Conservation (phyloP, 1,139 yeast species). For the Yamadazyma atlantica region DNA sequence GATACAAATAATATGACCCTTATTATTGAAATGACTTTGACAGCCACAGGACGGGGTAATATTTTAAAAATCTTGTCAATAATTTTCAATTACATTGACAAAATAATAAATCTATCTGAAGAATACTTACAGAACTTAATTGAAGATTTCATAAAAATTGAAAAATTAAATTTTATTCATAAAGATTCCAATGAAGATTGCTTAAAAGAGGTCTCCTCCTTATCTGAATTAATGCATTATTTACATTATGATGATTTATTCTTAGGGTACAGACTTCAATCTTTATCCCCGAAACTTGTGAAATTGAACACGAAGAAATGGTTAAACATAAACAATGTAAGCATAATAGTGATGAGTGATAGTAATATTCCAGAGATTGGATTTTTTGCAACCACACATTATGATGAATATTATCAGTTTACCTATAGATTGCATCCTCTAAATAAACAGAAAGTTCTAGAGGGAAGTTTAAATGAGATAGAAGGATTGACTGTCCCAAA, state of each 20-base stretch:
- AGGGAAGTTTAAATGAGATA: neutral
- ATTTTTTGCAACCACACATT: neutral
- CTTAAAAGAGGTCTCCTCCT: slow-evolving; percentile 10
- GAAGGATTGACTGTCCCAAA: slow-evolving; percentile 6
- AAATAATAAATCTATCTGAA: slow-evolving; percentile 1
- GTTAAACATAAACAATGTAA: slow-evolving; percentile 11
- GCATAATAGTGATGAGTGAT: slow-evolving; percentile 10
- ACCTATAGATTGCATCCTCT: slow-evolving; percentile 16
- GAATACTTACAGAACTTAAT: slow-evolving; percentile 25
- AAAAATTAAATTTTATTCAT: slow-evolving; percentile 10
- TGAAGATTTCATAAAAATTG: slow-evolving; percentile 10
- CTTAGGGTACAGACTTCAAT: slow-evolving; percentile 11
- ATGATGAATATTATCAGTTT: slow-evolving; percentile 20
- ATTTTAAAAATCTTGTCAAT: slow-evolving; percentile 8
- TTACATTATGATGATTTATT: slow-evolving; percentile 9
- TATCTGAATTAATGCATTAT: slow-evolving; percentile 11
- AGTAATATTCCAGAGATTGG: neutral
- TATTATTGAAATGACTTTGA: slow-evolving; percentile 47
- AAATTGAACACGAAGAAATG: slow-evolving; percentile 9
- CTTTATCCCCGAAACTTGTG: slow-evolving; percentile 6
- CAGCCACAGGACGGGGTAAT: slow-evolving; percentile 34
- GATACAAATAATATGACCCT: slow-evolving; percentile 31
- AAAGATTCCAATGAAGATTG: slow-evolving; percentile 7
- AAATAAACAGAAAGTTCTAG: slow-evolving; percentile 6
- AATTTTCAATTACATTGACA: slow-evolving; percentile 22